These are phyloP conservation scores for Kwoniella dendrophila DNA, from an alignment of 768 basidiomycete species.

Conservation along the genomic window DNA sequence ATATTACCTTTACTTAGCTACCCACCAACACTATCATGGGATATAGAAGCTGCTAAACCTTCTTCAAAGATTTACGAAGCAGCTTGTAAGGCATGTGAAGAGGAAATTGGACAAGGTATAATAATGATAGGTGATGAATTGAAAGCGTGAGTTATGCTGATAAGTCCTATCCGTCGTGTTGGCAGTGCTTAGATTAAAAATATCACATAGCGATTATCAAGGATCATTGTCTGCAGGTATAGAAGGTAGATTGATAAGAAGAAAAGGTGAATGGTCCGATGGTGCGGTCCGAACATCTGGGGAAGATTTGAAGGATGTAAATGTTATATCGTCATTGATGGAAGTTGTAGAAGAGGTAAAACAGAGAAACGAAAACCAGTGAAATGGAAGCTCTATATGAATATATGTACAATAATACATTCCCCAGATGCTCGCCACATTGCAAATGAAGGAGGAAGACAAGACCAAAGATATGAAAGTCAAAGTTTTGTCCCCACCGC, in stretches of 20 bases:
- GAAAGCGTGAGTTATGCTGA: slow-evolving; percentile 52
- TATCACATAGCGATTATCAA: slow-evolving; percentile 41
- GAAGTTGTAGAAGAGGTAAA: slow-evolving; percentile 43
- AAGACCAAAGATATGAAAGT: too few species aligned
- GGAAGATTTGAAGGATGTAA: slow-evolving; percentile 33
- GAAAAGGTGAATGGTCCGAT: slow-evolving; percentile 49
- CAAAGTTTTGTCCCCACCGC: too few species aligned
- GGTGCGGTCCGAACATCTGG: slow-evolving; percentile 38
- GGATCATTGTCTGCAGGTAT: slow-evolving; percentile 42
- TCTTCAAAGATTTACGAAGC: slow-evolving; percentile 36
- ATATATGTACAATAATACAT: too few species aligned
- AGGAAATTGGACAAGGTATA: slow-evolving; percentile 32
- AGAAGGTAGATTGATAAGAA: slow-evolving; percentile 45
- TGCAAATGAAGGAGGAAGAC: too few species aligned
- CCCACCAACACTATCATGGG: slow-evolving; percentile 48
- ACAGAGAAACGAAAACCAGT: slow-evolving; percentile 18
- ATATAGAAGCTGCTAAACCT: slow-evolving; percentile 47
- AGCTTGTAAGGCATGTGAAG: slow-evolving; percentile 37
- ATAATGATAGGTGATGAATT: slow-evolving; percentile 55
- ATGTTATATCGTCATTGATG: slow-evolving; percentile 27
- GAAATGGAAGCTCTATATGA: too few species aligned
- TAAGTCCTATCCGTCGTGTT: too few species aligned
- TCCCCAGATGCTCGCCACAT: too few species aligned
- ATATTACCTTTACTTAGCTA: slow-evolving; percentile 41
- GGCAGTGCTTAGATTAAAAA: background rate